These are phyloP conservation scores for Cryptosporidium baileyi DNA, from an alignment of 169 alveolate species.

Conservation along the genomic window DNA sequence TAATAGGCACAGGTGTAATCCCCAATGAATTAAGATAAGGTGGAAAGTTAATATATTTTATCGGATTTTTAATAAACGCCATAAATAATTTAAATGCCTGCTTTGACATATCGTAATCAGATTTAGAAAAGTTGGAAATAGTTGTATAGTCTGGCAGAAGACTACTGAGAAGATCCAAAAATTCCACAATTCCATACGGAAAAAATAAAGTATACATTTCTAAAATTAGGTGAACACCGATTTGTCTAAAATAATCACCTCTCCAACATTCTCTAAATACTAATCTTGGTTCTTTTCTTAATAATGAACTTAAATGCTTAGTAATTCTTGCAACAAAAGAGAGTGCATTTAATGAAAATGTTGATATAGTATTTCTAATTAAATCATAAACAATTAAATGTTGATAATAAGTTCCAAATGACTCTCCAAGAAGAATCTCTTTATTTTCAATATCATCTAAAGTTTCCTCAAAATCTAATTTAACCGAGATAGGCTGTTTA, in stretches of 20 bases:
- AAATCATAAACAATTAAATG: constrained; percentile 12
- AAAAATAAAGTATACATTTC: constrained; percentile 31
- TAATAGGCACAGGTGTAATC: constrained; percentile 2
- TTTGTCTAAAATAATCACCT: constrained; percentile 66
- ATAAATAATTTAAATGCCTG: constrained; percentile 39
- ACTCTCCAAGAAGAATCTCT: constrained; percentile 8
- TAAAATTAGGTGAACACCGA: constrained; percentile 48
- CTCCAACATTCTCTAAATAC: constrained; percentile 66
- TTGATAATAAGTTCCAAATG: constrained; percentile 56
- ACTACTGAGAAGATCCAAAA: constrained; percentile 41
- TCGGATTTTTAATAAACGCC: constrained; percentile 27
- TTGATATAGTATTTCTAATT: constrained; percentile 30
- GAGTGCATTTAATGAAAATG: constrained; percentile 38
- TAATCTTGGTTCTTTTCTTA: constrained; percentile 40
- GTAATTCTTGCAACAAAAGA: constrained; percentile 44
- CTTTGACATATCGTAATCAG: constrained; percentile 28
- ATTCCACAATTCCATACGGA: constrained; percentile 65
- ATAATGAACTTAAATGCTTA: not conserved
- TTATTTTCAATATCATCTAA: not conserved
- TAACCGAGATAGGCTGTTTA: not conserved
- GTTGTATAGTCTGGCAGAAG: constrained; percentile 40
- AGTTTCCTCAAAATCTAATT: not conserved
- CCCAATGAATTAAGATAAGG: constrained; percentile 49
- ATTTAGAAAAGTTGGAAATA: not conserved
- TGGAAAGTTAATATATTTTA: constrained; percentile 11